Evolutionary conservation across 140 eudicot genomes (phyloP), one percentile per base, ranked within the genome.

Genomic region (Senecio squalidus): DNA sequence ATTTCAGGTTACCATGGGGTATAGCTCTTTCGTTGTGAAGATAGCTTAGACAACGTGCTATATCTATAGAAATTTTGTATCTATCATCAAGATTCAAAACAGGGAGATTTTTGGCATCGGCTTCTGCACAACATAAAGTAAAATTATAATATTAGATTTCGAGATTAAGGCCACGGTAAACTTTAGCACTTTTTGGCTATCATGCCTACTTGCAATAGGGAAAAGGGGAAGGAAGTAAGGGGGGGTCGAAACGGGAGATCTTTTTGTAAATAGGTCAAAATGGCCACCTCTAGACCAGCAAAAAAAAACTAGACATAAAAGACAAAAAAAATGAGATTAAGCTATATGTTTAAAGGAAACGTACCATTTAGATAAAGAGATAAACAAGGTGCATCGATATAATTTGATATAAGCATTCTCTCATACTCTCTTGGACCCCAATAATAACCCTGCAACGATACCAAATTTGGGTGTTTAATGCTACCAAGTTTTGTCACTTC

Each of bases 391-490:
- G 88, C 83, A 60, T 84, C 74, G 6, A 84, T 69, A 54, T 81
- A 88, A 64, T 69, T 78, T 26, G 96, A 84, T 58, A 88, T 67
- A 50, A 88, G 74, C 62, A 88, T 82, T 82, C 70, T 84, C 76
- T 88, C 96, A 41, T 84, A 89, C 66, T 88, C 97, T 77, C 63
- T 67, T 34, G 92, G 95, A 15, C 95, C 97, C 88, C 88, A 84
- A 55, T 82, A 89, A 49, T 79, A 89, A 28, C 94, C 96, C 66
- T 76, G 88, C 8, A 88, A 55, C 9, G 96, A 74, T 11, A 84
- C 88, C 66, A 89, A 58, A 75, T 79, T 84, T 10, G 86, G 86
- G 71, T 89, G 95, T 68, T 79, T 72, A 38, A 89, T 73, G 47
- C 56, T 69, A 38, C 92, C 97, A 22, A 89, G 88, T 60, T 82